These are phyloP conservation scores for Trichosporon ovoides DNA, from an alignment of 1,284 basidiomycete species.

Conservation along the genomic window DNA sequence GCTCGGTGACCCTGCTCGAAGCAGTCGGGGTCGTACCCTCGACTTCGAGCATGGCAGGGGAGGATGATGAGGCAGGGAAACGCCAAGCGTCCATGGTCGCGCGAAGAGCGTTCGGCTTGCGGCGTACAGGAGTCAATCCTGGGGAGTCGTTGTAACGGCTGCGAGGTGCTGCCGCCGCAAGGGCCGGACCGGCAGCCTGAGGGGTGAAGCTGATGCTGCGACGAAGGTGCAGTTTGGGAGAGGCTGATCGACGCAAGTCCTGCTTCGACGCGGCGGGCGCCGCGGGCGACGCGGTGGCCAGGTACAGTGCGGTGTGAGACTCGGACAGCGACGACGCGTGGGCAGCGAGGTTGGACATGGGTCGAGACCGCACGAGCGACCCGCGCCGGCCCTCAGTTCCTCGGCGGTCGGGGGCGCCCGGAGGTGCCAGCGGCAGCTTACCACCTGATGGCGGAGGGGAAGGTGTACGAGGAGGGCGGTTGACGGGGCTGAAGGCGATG, in stretches of 20 bases:
- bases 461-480: conserved; percentile 37
- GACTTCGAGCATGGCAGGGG: neutral
- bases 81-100: conserved; percentile 40
- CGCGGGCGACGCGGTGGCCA: conserved; percentile 43
- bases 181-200: conserved; percentile 32
- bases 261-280: conserved; percentile 9
- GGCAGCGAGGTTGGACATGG: conserved; percentile 21
- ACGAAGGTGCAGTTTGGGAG: conserved; percentile 33
- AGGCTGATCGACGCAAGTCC: conserved; percentile 26
- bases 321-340: conserved; percentile 44
- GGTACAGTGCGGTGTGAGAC: conserved; percentile 44
- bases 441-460: conserved; percentile 24
- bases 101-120: conserved; percentile 30
- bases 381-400: conserved; percentile 1
- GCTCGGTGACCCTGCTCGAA: conserved; percentile 4
- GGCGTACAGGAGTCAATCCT: conserved; percentile 22
- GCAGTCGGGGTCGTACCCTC: conserved; percentile 13
- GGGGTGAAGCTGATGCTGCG: conserved; percentile 38
- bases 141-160: conserved; percentile 23
- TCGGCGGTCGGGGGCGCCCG: conserved; percentile 15
- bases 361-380: conserved; percentile 17
- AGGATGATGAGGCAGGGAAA: conserved; percentile 30
- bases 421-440: conserved; percentile 14
- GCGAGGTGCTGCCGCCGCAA: conserved; percentile 12
- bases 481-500: conserved; percentile 29